Percentiles rank a stretch among this genome's conserved stretches.
Conservation (phyloP, 1,139 yeast genomes). For the Protomyces arabidopsidicola region DNA sequence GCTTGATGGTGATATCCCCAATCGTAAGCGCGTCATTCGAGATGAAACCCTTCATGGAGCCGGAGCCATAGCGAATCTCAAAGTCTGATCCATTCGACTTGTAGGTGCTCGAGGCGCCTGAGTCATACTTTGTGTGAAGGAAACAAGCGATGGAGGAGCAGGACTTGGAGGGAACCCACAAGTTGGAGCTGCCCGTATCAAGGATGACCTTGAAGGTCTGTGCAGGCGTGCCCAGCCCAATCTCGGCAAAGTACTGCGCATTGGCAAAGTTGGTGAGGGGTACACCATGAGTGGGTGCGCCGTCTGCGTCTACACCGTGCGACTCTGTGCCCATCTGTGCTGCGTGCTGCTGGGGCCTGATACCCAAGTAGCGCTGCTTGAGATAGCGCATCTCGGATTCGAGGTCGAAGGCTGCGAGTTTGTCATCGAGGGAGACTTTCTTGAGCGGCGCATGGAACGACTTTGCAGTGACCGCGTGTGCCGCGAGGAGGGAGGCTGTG, state of each 20-base stretch:
- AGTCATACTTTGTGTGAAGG: constrained; percentile 85
- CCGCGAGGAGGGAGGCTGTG: constrained; percentile 17
- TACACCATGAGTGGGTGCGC: constrained; percentile 51
- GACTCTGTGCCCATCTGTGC: constrained; percentile 42
- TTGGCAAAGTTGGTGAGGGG: constrained; percentile 89
- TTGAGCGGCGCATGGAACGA: constrained; percentile 20
- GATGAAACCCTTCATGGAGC: constrained; percentile 83
- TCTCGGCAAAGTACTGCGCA: constrained; percentile 75
- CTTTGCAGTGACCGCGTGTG: constrained; percentile 7
- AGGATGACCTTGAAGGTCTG: constrained; percentile 78
- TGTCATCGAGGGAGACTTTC: constrained; percentile 18
- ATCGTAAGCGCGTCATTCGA: constrained; percentile 75
- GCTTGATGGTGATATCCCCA: constrained; percentile 77
- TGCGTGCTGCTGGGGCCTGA: constrained; percentile 36
- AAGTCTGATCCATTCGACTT: constrained; percentile 80
- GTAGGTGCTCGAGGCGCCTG: constrained; percentile 70
- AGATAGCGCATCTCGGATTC: constrained; percentile 63
- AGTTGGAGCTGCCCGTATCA: constrained; percentile 93
- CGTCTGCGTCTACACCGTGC: constrained; percentile 44
- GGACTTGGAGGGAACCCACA: constrained; percentile 90
- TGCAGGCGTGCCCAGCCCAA: constrained; percentile 84
- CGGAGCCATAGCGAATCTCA: constrained; percentile 85
- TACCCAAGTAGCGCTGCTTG: constrained; percentile 63
- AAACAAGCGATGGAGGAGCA: constrained; percentile 93
- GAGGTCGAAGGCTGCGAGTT: constrained; percentile 44